These are phyloP conservation scores for Neonectria coccinea DNA, from an alignment of 2,329 filamentous ascomycete species.

Conservation along the genomic window DNA sequence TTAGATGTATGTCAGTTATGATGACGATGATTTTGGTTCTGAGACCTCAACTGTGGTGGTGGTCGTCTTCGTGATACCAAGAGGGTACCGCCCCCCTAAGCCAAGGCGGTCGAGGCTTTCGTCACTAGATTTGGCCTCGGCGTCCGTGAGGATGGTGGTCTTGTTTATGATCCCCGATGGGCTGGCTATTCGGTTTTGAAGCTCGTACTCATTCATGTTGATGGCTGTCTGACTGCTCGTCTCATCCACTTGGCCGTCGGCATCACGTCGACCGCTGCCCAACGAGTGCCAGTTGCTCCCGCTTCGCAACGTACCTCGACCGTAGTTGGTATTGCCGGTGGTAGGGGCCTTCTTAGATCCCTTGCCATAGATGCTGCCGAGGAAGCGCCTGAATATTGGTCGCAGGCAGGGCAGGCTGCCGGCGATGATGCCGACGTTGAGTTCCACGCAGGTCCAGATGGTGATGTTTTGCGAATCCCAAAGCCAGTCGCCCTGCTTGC, in stretches of 20 bases:
- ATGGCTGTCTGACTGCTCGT: slow-evolving; percentile 48
- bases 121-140: slow-evolving; percentile 41
- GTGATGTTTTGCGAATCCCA: slow-evolving; percentile 61
- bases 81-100: slow-evolving; percentile 11
- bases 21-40: slow-evolving; percentile 17
- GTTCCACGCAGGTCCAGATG: slow-evolving; percentile 58
- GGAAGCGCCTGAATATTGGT: slow-evolving; percentile 50
- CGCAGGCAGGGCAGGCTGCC: slow-evolving; percentile 51
- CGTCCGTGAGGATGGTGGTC: slow-evolving; percentile 39
- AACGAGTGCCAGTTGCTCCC: slow-evolving; percentile 43
- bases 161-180: slow-evolving; percentile 26
- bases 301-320: slow-evolving; percentile 40
- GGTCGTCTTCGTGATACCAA: slow-evolving; percentile 47
- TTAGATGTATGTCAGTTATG: neutral
- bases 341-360: slow-evolving; percentile 45
- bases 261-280: slow-evolving; percentile 35
- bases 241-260: slow-evolving; percentile 36
- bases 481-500: slow-evolving; percentile 55
- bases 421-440: slow-evolving; percentile 54
- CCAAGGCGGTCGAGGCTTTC: slow-evolving; percentile 36
- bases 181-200: slow-evolving; percentile 37
- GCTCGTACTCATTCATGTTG: slow-evolving; percentile 45
- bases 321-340: slow-evolving; percentile 41
- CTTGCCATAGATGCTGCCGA: slow-evolving; percentile 48
- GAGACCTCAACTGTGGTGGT: slow-evolving; percentile 44